A percentile compares a stretch with the other conserved stretches of the same genome.
Conservation (phyloP, 2,329 filamentous ascomycete genomes). For the Cladosporium sp. region DNA sequence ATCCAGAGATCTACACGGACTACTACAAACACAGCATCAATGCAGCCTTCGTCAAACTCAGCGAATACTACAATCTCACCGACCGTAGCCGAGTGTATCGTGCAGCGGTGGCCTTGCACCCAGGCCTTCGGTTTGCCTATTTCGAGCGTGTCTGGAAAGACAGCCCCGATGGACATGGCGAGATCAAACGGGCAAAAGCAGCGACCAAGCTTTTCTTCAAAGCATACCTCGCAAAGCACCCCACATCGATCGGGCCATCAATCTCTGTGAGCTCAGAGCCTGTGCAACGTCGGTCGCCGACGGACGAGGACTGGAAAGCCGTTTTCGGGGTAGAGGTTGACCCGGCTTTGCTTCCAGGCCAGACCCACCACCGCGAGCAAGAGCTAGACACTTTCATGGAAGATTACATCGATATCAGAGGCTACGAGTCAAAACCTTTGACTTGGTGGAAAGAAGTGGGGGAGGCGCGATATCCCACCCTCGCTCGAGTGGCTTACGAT, state of each 20-base stretch:
- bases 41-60: background rate
- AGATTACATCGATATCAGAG: conserved; percentile 2
- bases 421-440: conserved; percentile 2
- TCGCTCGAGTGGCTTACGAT: conserved; percentile 8
- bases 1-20: background rate
- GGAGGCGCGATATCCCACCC: conserved; percentile 12
- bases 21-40: background rate
- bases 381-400: conserved; percentile 2
- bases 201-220: background rate
- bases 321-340: conserved; percentile 2
- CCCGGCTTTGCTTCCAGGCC: conserved; percentile 1
- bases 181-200: background rate
- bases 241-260: background rate
- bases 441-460: conserved; percentile 3
- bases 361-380: conserved; percentile 1
- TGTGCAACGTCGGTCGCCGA: background rate
- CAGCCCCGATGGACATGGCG: background rate
- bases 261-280: background rate
- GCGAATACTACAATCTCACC: background rate
- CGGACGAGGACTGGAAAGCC: conserved; percentile 3
- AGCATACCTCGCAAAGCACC: background rate
- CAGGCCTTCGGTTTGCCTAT: background rate
- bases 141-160: background rate
- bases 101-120: background rate
- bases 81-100: background rate